Conservation (phyloP, 1,284 basidiomycete genomes). For the Ceratorhiza oryzae-sativae region DNA sequence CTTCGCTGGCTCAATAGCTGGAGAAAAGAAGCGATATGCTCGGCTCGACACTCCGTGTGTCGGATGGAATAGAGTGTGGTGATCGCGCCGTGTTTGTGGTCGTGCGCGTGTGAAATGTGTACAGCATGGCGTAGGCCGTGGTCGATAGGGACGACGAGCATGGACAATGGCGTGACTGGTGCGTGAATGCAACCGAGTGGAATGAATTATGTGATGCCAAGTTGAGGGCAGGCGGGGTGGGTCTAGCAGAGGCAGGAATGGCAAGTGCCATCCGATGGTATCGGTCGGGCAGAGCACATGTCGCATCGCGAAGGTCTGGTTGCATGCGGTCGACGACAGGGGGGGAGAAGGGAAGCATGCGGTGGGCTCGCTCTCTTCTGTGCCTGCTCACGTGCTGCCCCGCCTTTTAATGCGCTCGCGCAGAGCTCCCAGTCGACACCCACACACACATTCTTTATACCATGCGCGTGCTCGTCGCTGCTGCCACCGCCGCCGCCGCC, state of each 20-base stretch:
- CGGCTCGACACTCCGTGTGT: neutral
- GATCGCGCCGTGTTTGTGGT: too few species aligned
- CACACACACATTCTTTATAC: neutral
- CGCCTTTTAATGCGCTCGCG: neutral
- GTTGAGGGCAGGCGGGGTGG: neutral
- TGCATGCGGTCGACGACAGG: neutral
- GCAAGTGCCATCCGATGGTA: neutral
- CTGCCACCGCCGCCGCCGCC: conserved; percentile 2
- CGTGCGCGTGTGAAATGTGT: neutral
- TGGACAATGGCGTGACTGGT: neutral
- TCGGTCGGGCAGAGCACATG: neutral
- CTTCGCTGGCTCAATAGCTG: neutral
- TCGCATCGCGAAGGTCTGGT: neutral
- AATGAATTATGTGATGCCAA: neutral
- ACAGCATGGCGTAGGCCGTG: neutral
- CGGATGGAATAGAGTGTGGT: neutral
- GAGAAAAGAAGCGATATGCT: neutral
- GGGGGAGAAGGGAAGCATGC: neutral
- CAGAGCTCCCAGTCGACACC: neutral
- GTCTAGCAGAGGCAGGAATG: neutral
- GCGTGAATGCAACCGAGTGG: neutral
- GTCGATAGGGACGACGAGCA: neutral
- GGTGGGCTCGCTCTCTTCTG: neutral
- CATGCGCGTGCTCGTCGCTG: conserved; percentile 6
- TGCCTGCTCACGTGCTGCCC: neutral